These are phyloP conservation scores for Leccinum truebloodii DNA, from an alignment of 768 basidiomycete genomes.

Conservation along the genomic window DNA sequence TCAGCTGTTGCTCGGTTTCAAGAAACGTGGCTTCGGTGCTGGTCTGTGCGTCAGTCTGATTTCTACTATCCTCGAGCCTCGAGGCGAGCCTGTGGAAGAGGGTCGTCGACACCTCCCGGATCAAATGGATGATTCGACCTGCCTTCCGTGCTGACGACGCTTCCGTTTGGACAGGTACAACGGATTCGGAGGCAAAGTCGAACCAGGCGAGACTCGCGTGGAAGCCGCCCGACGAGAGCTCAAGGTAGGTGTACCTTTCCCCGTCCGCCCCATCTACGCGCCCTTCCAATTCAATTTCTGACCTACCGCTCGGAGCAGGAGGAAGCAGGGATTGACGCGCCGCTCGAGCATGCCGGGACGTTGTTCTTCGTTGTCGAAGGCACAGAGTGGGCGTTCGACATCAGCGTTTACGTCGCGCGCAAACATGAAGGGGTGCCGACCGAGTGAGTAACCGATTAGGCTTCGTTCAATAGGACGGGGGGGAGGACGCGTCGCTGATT, in stretches of 20 bases:
- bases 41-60: slow-evolving; percentile 46
- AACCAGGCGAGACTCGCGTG: slow-evolving; percentile 63
- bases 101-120: background rate
- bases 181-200: slow-evolving; percentile 89
- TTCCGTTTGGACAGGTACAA: slow-evolving; percentile 59
- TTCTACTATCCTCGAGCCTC: background rate
- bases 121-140: background rate
- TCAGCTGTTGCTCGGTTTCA: slow-evolving; percentile 73
- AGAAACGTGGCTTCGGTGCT: slow-evolving; percentile 76
- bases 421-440: slow-evolving; percentile 58
- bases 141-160: background rate
- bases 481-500: background rate
- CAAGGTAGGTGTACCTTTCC: slow-evolving; percentile 39
- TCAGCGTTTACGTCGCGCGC: slow-evolving; percentile 70
- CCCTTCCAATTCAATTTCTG: background rate
- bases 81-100: background rate
- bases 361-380: slow-evolving; percentile 62
- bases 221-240: slow-evolving; percentile 80
- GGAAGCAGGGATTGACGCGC: slow-evolving; percentile 75
- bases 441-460: slow-evolving; percentile 51
- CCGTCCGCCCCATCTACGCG: background rate
- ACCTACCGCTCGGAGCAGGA: slow-evolving; percentile 49
- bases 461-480: background rate
- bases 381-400: slow-evolving; percentile 61
- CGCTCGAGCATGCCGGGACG: slow-evolving; percentile 61